Evolutionary conservation across 1,139 yeast genomes (phyloP), one percentile per base, ranked within the genome.

Genomic region (Debaryomyces sp.): DNA sequence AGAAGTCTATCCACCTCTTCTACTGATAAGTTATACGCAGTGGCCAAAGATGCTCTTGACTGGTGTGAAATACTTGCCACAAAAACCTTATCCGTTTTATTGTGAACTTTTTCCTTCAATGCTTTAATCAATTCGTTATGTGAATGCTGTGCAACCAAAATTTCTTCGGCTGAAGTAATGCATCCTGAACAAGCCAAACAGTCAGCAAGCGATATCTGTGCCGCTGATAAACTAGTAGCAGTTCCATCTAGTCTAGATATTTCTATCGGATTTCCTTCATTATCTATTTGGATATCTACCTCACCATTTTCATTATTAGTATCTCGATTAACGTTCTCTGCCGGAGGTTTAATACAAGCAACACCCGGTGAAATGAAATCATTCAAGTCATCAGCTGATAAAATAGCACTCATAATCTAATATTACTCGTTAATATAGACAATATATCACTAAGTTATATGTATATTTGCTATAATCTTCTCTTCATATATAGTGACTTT

Each of bases 131-230:
- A 77, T 58, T 91, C 95, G 30, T 80, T 81, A 60, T 92, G 96
- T 33, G 96, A 89, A 66, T 94, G 99, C 57, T 90, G 86, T 3
- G 96, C 90, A 38, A 94, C 89, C 45, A 94, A 71, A 18, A 94
- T 92, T 56, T 92, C 96, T 63, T 94, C 99, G 12, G 97, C 96
- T 9, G 96, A 89, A 0, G 99, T 94, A 52, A 94, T 91, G 66
- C 99, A 94, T 1, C 99, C 99, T 3, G 96, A 85, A 62, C 99
- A 94, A 0, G 99, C 99, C 46, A 94, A 73, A 67, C 99, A 94
- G 71, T 94, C 99, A 8, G 92, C 85, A 41, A 94, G 70, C 2
- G 96, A 87, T 45, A 94, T 94, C 58, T 89, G 94, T 0, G 97
- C 99, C 42, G 92, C 87, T 33, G 86, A 79, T 7, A 91, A 74